Evolutionary conservation across 331 rosid genomes (phyloP).

Genomic region (Stylosanthes scabra): DNA sequence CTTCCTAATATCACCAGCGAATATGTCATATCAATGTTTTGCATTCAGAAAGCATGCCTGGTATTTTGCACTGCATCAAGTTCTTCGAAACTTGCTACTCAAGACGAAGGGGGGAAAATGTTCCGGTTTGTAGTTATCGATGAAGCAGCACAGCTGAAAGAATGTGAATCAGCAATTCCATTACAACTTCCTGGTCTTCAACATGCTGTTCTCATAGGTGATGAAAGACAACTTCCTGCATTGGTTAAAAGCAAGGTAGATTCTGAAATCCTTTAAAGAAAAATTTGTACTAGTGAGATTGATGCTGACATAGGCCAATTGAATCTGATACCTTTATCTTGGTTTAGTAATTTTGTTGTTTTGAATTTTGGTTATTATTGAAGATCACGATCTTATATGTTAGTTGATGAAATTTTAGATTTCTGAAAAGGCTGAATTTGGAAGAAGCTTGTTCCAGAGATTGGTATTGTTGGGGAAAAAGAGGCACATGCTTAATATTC

Average conservation of each 20-base stretch:
- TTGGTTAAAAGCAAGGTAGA: constrained; percentile 40
- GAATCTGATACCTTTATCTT: neutral
- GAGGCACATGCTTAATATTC: constrained; percentile 49
- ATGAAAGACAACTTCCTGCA: constrained; percentile 37
- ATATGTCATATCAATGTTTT: neutral
- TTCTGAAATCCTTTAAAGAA: no score
- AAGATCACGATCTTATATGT: neutral
- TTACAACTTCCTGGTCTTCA: constrained; percentile 14
- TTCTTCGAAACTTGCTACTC: neutral
- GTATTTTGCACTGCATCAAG: constrained; percentile 27
- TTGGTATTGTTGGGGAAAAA: constrained; percentile 28
- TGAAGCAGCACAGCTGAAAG: constrained; percentile 32
- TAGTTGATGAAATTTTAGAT: constrained; percentile 23
- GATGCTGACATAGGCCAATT: no score
- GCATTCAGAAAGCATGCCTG: constrained; percentile 16
- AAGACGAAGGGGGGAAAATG: neutral
- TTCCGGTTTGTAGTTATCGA: constrained; percentile 27
- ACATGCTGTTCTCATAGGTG: constrained; percentile 10
- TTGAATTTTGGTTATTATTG: neutral
- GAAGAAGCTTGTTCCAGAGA: constrained; percentile 58
- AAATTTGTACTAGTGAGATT: no score
- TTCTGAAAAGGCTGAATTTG: constrained; percentile 45
- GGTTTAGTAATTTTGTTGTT: neutral
- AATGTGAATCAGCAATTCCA: constrained; percentile 36
- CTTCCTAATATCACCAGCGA: neutral